These are phyloP conservation scores for Coemansia sp. DNA, from an alignment of 192 early-diverging fungal species.

Conservation along the genomic window DNA sequence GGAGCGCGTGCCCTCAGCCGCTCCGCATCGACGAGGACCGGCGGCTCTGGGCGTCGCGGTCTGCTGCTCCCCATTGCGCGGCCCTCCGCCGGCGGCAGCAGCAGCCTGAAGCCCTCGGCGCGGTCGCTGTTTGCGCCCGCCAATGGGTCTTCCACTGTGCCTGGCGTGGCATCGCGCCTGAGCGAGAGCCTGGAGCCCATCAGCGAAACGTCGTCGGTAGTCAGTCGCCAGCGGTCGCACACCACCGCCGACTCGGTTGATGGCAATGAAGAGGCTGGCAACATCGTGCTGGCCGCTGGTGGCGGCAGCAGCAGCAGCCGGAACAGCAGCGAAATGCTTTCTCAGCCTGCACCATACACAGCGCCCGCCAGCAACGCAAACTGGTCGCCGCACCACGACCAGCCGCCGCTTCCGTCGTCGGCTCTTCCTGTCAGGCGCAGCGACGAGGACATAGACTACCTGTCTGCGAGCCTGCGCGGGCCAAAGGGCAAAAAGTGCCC, in stretches of 20 bases:
- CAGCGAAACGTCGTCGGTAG: constrained; percentile 33
- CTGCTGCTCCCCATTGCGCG: constrained; percentile 50
- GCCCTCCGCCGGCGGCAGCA: constrained; percentile 4
- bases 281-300: neutral
- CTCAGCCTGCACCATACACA: constrained; percentile 10
- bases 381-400: constrained; percentile 6
- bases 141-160: neutral
- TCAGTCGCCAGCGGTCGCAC: constrained; percentile 41
- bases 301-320: constrained; percentile 15
- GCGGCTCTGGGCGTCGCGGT: constrained; percentile 26
- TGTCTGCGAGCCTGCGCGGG: constrained; percentile 43
- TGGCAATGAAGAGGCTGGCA: neutral
- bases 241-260: constrained; percentile 35
- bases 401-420: constrained; percentile 1
- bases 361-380: constrained; percentile 7
- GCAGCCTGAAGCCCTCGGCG: constrained; percentile 33
- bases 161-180: constrained; percentile 21
- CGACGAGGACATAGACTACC: constrained; percentile 4
- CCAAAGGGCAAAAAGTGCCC: constrained; percentile 51
- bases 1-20: neutral
- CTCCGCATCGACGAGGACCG: neutral
- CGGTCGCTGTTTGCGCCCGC: constrained; percentile 31
- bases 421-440: constrained; percentile 3
- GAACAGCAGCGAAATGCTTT: constrained; percentile 23
- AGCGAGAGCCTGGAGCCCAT: constrained; percentile 52